Percentiles rank a stretch among this genome's conserved stretches.
These are phyloP conservation scores for Aspergillus mulundensis DNA, from an alignment of 495 filamentous ascomycete genomes.

Conservation along the genomic window DNA sequence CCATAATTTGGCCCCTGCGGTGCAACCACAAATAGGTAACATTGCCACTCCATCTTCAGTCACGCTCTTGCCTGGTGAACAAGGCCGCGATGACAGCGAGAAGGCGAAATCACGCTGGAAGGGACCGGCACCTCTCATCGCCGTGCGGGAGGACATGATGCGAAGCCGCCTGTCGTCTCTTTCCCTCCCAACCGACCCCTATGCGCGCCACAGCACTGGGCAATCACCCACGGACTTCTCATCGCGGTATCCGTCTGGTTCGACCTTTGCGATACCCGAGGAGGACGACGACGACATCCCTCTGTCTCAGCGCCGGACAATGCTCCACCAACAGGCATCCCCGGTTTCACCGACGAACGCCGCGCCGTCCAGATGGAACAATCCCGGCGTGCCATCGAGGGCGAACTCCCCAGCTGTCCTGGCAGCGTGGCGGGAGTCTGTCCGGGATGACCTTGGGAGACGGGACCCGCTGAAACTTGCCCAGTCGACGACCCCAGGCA, in stretches of 20 bases:
- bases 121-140: slow-evolving; percentile 36
- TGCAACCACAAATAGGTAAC: slow-evolving; percentile 7
- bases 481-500: slow-evolving; percentile 8
- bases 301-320: slow-evolving; percentile 60
- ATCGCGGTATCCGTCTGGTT: background rate
- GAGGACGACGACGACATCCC: slow-evolving; percentile 65
- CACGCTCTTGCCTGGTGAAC: slow-evolving; percentile 8
- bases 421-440: slow-evolving; percentile 69
- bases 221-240: slow-evolving; percentile 22
- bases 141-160: slow-evolving; percentile 39
- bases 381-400: slow-evolving; percentile 25
- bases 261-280: slow-evolving; percentile 16
- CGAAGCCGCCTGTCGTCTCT: slow-evolving; percentile 37
- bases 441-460: slow-evolving; percentile 58
- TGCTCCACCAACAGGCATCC: slow-evolving; percentile 41
- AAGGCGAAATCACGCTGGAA: slow-evolving; percentile 26
- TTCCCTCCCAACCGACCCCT: slow-evolving; percentile 37
- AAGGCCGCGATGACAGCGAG: slow-evolving; percentile 12
- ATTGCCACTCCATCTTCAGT: slow-evolving; percentile 1
- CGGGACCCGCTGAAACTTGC: slow-evolving; percentile 32
- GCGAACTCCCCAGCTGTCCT: slow-evolving; percentile 56
- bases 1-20: slow-evolving; percentile 5
- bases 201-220: slow-evolving; percentile 27
- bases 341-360: slow-evolving; percentile 17
- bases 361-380: slow-evolving; percentile 18